Conservation (phyloP, 192 early-diverging fungal species). For the Dissophora globulifera region DNA sequence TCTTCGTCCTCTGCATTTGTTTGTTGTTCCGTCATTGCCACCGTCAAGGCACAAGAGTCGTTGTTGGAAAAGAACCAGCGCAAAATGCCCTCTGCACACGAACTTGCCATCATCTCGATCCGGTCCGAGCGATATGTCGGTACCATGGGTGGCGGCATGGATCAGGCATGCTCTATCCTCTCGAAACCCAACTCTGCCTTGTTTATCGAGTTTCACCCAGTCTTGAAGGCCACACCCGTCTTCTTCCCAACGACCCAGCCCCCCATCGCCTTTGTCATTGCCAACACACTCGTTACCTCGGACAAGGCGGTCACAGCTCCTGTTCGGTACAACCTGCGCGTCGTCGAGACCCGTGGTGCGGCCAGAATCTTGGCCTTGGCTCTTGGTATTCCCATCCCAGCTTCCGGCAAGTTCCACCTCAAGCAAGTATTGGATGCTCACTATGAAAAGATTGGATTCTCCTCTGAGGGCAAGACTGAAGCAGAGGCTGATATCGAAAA, state of each 20-base stretch:
- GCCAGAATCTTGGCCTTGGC: slow-evolving; percentile 69
- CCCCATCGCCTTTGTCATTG: slow-evolving; percentile 83
- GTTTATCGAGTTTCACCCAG: slow-evolving; percentile 87
- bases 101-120: slow-evolving; percentile 80
- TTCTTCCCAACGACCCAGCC: slow-evolving; percentile 67
- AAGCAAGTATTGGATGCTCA: slow-evolving; percentile 61
- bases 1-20: slow-evolving; percentile 90
- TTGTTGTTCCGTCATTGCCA: slow-evolving; percentile 79
- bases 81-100: slow-evolving; percentile 50
- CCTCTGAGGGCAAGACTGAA: slow-evolving; percentile 47
- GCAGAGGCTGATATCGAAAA: slow-evolving; percentile 55
- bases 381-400: slow-evolving; percentile 53
- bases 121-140: slow-evolving; percentile 83
- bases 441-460: slow-evolving; percentile 40
- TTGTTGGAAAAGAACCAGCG: slow-evolving; percentile 14
- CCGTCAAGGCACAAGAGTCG: slow-evolving; percentile 62
- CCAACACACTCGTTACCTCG: slow-evolving; percentile 85
- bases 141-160: slow-evolving; percentile 86
- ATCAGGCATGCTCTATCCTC: slow-evolving; percentile 91
- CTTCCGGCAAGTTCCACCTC: slow-evolving; percentile 46
- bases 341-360: slow-evolving; percentile 89
- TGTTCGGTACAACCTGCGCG: slow-evolving; percentile 91
- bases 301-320: slow-evolving; percentile 92
- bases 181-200: slow-evolving; percentile 72
- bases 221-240: slow-evolving; percentile 68